Conservation (phyloP, 352 stramenopile genomes). For the Pythium scleroteichum region DNA sequence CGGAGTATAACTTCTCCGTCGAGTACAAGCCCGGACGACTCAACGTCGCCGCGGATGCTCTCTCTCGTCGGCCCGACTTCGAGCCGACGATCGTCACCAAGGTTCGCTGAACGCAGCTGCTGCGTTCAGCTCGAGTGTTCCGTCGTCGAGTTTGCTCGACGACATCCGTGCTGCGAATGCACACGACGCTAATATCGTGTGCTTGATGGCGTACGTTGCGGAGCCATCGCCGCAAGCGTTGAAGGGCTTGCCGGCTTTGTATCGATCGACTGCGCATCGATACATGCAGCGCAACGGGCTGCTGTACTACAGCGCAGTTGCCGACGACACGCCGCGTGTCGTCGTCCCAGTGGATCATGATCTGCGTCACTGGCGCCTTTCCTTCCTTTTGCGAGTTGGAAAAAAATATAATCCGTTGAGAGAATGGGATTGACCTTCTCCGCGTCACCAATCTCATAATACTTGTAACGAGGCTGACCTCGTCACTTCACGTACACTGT, state of each 20-base stretch:
- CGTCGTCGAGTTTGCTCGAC: background rate
- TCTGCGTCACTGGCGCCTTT: no score
- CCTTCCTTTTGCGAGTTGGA: no score
- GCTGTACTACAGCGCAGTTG: background rate
- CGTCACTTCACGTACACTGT: no score
- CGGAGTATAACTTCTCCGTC: conserved; percentile 30
- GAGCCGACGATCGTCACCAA: conserved; percentile 1
- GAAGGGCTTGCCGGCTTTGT: background rate
- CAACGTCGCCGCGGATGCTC: conserved; percentile 27
- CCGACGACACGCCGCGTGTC: background rate
- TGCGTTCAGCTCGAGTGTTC: no score
- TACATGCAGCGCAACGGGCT: background rate
- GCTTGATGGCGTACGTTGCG: background rate
- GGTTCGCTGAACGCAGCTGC: no score
- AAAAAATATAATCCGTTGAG: no score
- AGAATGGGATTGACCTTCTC: no score
- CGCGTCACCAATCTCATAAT: no score
- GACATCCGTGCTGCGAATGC: background rate
- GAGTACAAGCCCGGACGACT: conserved; percentile 28
- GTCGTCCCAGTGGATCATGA: background rate
- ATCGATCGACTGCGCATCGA: background rate
- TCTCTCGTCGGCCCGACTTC: conserved; percentile 21
- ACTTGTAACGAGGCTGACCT: no score
- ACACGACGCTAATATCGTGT: background rate
- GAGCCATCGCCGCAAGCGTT: background rate